These are phyloP conservation scores for Botrytis byssoidea DNA, from an alignment of 2,329 filamentous ascomycete genomes.

Conservation along the genomic window DNA sequence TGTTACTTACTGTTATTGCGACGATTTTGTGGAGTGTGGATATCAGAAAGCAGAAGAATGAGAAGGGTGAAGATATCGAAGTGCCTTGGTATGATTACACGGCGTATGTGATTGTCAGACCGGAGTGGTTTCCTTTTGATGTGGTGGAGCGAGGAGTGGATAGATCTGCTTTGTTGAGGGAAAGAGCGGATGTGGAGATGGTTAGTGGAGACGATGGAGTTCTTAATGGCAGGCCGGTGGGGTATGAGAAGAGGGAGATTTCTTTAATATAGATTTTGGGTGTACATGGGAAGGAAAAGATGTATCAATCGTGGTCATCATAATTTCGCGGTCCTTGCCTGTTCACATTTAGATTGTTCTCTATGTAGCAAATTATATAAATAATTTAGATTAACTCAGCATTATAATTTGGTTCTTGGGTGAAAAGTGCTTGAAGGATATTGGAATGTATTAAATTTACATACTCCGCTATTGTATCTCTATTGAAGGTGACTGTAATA, in stretches of 20 bases:
- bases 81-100: slow-evolving; percentile 17
- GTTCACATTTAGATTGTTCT: not conserved
- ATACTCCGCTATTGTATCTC: no score
- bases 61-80: slow-evolving; percentile 1
- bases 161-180: not conserved
- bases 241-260: slow-evolving; percentile 14
- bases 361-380: not conserved
- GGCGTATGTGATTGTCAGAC: slow-evolving; percentile 14
- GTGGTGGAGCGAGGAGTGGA: not conserved
- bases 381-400: not conserved
- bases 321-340: not conserved
- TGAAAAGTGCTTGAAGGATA: not conserved
- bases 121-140: slow-evolving; percentile 20
- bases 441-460: no score
- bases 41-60: slow-evolving; percentile 9
- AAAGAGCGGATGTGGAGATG: slow-evolving; percentile 8
- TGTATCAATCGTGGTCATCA: not conserved
- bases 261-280: not conserved
- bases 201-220: slow-evolving; percentile 12
- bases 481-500: not conserved
- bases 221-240: not conserved
- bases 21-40: slow-evolving; percentile 15
- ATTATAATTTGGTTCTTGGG: not conserved
- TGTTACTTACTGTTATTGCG: slow-evolving; percentile 10
- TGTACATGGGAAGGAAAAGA: not conserved